Evolutionary conservation across 257 asterid species (phyloP).

Genomic region (Solanum chilense): DNA sequence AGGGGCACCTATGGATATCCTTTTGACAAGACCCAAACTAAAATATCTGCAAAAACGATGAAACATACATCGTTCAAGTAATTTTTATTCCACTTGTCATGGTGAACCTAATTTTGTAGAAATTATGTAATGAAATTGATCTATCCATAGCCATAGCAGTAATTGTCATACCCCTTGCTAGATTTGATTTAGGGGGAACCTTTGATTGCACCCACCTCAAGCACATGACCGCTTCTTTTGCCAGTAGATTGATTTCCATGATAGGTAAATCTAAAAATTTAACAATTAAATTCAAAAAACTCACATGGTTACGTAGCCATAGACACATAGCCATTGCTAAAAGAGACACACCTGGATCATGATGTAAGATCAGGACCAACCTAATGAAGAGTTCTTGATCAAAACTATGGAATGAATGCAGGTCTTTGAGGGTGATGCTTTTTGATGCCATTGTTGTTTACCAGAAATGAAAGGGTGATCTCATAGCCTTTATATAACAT

Average conservation of each 20-base stretch:
- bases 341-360: neutral
- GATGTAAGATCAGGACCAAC: neutral
- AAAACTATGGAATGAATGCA: neutral
- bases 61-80: conserved; percentile 3
- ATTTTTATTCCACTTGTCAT: neutral
- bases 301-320: neutral
- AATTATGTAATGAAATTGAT: neutral
- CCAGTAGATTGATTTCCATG: neutral
- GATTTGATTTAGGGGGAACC: neutral
- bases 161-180: neutral
- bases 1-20: neutral
- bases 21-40: neutral
- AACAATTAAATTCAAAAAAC: neutral
- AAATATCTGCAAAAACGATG: neutral
- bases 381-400: neutral
- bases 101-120: neutral
- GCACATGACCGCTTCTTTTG: neutral
- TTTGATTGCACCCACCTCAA: neutral
- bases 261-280: neutral
- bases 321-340: neutral
- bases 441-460: neutral
- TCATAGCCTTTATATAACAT: neutral
- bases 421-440: neutral
- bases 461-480: neutral
- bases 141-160: neutral